These are phyloP conservation scores for Leishmania aethiopica DNA, from an alignment of 208 protist genomes.

Conservation along the genomic window DNA sequence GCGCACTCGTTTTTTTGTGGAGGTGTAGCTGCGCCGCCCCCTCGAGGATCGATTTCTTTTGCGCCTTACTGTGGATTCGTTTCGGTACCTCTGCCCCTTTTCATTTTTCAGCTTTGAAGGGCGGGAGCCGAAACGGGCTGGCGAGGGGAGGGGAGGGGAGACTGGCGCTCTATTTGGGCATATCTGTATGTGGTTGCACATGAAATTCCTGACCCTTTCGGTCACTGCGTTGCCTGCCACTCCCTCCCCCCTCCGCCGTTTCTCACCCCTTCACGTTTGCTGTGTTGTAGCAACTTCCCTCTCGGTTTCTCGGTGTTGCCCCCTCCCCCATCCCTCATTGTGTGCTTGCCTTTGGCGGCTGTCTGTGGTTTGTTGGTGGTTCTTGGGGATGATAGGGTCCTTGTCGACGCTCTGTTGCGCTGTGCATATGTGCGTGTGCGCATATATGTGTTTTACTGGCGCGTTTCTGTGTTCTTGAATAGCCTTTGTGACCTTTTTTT, in stretches of 20 bases:
- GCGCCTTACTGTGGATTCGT: no score
- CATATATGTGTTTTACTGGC: neutral
- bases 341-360: neutral
- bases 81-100: neutral
- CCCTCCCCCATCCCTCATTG: no score
- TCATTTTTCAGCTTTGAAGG: neutral
- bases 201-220: neutral
- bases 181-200: neutral
- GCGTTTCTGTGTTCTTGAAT: neutral
- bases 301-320: neutral
- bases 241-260: neutral
- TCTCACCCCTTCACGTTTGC: conserved; percentile 9
- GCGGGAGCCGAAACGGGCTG: neutral
- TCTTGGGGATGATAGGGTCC: neutral
- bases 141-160: neutral
- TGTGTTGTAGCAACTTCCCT: neutral
- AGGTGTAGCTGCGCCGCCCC: no score
- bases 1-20: neutral
- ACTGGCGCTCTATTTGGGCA: neutral
- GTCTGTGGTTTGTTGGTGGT: neutral
- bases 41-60: no score
- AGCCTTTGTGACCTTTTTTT: neutral
- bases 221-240: neutral
- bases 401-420: neutral
- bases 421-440: neutral